These are phyloP conservation scores for Chlamydomonas schloesseri DNA, from an alignment of 139 green algal genomes.

Conservation along the genomic window DNA sequence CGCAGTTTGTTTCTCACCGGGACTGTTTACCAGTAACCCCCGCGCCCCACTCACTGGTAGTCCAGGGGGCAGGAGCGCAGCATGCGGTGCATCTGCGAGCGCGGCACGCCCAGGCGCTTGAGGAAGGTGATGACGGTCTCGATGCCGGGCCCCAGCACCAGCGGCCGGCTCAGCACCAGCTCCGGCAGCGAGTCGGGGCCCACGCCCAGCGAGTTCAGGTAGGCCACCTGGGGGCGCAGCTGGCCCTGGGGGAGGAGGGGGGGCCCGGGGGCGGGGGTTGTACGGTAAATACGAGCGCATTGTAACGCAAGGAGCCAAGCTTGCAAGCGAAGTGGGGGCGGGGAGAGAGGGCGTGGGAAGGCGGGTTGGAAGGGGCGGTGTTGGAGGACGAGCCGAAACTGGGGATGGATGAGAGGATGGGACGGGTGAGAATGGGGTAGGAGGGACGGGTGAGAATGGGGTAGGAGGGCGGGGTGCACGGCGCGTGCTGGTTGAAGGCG, in stretches of 20 bases:
- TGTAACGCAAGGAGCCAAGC: background rate
- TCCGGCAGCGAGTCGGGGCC: background rate
- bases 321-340: background rate
- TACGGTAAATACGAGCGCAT: too few relatives aligned
- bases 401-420: too few relatives aligned
- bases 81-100: slow-evolving; percentile 28
- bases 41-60: slow-evolving; percentile 34
- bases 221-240: slow-evolving; percentile 38
- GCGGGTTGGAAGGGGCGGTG: too few relatives aligned
- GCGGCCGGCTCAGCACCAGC: slow-evolving; percentile 41
- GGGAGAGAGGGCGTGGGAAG: background rate
- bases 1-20: too few relatives aligned
- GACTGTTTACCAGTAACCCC: too few relatives aligned
- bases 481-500: too few relatives aligned
- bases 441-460: too few relatives aligned
- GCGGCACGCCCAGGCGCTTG: slow-evolving; percentile 12
- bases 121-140: slow-evolving; percentile 43
- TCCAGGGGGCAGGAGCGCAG: slow-evolving; percentile 33
- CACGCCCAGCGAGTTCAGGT: slow-evolving; percentile 27
- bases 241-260: slow-evolving; percentile 4
- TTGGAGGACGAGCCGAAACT: too few relatives aligned
- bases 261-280: background rate
- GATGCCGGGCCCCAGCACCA: slow-evolving; percentile 41
- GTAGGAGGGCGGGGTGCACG: too few relatives aligned
- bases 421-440: too few relatives aligned